Percentiles rank a stretch among this genome's conserved stretches.
Conservation (phyloP, 1,139 yeast species). For the Magnusiomyces suaveolens region DNA sequence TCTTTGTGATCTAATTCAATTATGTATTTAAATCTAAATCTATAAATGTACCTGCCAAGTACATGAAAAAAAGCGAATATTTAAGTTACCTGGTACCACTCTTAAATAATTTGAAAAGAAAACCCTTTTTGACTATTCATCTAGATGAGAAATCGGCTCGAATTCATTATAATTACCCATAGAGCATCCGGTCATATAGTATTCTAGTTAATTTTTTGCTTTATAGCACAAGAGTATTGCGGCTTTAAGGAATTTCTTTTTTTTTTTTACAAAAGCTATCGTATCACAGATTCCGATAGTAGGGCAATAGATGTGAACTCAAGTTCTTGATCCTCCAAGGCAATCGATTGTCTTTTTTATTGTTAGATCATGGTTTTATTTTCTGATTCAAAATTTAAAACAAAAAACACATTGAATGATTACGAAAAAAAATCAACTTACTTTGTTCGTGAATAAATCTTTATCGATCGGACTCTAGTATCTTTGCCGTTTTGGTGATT, state of each 20-base stretch:
- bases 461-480: constrained; percentile 73
- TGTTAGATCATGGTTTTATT: constrained; percentile 1
- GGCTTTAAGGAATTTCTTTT: too few species aligned
- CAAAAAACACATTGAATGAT: neutral
- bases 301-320: constrained; percentile 30
- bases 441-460: constrained; percentile 40
- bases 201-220: too few species aligned
- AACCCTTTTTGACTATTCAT: too few species aligned
- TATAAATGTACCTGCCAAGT: too few species aligned
- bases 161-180: neutral
- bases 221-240: too few species aligned
- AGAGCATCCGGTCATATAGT: too few species aligned
- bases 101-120: too few species aligned
- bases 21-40: too few species aligned
- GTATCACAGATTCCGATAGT: constrained; percentile 30
- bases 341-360: constrained; percentile 19
- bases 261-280: too few species aligned
- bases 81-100: too few species aligned
- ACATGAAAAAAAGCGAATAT: too few species aligned
- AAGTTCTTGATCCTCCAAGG: constrained; percentile 21
- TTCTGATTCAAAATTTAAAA: neutral
- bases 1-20: too few species aligned
- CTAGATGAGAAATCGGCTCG: neutral
- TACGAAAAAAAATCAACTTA: constrained; percentile 11
- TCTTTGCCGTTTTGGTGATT: constrained; percentile 97